Base-by-base conservation (phyloP, 176 grass and related monocot species). In the Saccharum spontaneum region DNA sequence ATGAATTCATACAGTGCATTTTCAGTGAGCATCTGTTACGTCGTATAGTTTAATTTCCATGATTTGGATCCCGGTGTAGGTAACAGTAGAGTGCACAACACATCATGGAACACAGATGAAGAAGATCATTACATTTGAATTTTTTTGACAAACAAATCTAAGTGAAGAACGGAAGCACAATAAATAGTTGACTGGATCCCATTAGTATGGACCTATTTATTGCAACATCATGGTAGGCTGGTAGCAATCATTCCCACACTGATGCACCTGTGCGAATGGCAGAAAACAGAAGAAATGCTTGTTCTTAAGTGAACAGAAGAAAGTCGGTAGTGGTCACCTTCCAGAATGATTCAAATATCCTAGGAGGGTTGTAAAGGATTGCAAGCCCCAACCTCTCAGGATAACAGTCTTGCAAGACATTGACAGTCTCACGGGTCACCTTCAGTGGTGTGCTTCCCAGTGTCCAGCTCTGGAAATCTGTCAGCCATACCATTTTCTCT, bases 401-500 rank as follows among this genome's bases (percentile, higher is more conserved):
- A 73, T 95, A 95, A 78, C 87, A 95, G 50, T 95, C 90, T 74
- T 95, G 93, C 76, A 95, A 84, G 41, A 95, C 72, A 13, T 73
- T 89, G 70, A 87, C 90, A 14, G 88, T 92, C 86, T 95, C 93
- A 11, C 90, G 90, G 45, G 90, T 90, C 24, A 90, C 83, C 73
- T 92, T 90, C 67, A 95, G 67, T 4, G 93, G 87, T 72, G 89
- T 77, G 69, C 90, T 95, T 76, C 76, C 90, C 80, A 95, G 28
- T 67, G 88, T 90, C 90, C 93, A 95, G 65, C 41, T 13, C 69
- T 92, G 90, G 80, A 95, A 95, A 59, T 95, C 93, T 82, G 89
- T 95, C 38, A 95, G 54, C 93, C 90, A 95, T 5, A 95, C 90
- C 93, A 95, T 95, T 80, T 95, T 91, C 84, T 95, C 93, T 69